Evolutionary conservation across 2,329 filamentous ascomycete species (phyloP).

Genomic region (Tothia fuscella): DNA sequence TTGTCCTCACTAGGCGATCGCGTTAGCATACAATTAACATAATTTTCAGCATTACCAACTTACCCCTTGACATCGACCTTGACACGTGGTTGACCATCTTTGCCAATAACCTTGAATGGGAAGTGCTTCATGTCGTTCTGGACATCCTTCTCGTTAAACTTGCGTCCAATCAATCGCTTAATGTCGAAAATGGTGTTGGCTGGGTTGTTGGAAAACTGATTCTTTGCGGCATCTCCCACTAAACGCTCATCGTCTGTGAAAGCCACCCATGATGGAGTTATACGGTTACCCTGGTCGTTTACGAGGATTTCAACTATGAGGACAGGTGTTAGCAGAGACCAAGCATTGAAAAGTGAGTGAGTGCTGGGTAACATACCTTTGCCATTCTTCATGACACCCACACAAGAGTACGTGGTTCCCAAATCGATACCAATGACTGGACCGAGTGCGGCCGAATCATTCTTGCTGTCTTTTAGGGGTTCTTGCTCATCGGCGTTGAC

Average conservation of each 20-base stretch:
- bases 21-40: constrained; percentile 15
- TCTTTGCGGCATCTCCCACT: constrained; percentile 70
- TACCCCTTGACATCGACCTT: constrained; percentile 12
- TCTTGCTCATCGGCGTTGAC: constrained; percentile 62
- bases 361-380: constrained; percentile 1
- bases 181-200: constrained; percentile 36
- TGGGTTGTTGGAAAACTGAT: constrained; percentile 37
- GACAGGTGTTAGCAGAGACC: not conserved
- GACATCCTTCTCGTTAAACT: constrained; percentile 56
- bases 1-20: constrained; percentile 36
- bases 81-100: constrained; percentile 70
- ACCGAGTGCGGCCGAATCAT: constrained; percentile 37
- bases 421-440: constrained; percentile 26
- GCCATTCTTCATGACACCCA: constrained; percentile 30
- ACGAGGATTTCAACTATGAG: constrained; percentile 30
- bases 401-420: constrained; percentile 26
- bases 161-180: constrained; percentile 41
- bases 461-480: constrained; percentile 48
- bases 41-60: constrained; percentile 13
- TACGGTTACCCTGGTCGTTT: constrained; percentile 29
- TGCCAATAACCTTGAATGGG: constrained; percentile 86
- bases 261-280: constrained; percentile 62
- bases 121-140: constrained; percentile 96
- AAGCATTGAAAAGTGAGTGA: not conserved
- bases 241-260: constrained; percentile 96